Evolutionary conservation across 2,329 filamentous ascomycete genomes (phyloP), one percentile per base, ranked within the genome.

Genomic region (Chaetomium sp.): DNA sequence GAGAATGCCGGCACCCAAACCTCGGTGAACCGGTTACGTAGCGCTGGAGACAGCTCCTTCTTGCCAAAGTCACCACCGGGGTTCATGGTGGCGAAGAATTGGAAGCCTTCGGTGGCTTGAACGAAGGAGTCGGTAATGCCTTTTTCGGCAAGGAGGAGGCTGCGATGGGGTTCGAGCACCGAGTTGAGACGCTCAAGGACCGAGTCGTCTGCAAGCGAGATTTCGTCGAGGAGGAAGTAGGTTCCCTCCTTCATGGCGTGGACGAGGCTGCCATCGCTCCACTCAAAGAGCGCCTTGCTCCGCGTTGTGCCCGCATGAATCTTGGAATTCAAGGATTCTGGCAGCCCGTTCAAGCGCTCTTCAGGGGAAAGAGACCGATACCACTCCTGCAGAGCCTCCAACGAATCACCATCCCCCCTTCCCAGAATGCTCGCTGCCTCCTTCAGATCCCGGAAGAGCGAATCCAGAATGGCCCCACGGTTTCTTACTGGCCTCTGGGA

Each of bases 1-100:
- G 92, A 93, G 65, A 98, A 80, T 1, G 93, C 86, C 1, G 95
- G 93, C 0, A 98, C 95, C 95, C 95, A 99, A 9, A 99, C 97
- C 77, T 99, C 95, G 0, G 95, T 99, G 75, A 99, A 97, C 66
- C 95, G 91, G 75, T 99, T 99, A 54, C 95, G 86, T 65, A 99
- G 80, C 16, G 95, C 96, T 3, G 95, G 95, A 0, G 95, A 99
- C 13, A 99, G 84, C 76, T 99, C 95, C 71, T 94, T 92, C 79
- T 99, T 99, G 69, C 95, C 95, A 75, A 98, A 99, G 74, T 99
- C 95, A 54, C 96, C 95, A 58, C 96, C 96, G 9, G 95, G 95
- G 70, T 99, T 99, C 95, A 99, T 99, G 0, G 95, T 99, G 3
- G 95, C 94, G 65, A 99, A 86, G 77, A 99, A 97, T 73, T 99